Base-by-base conservation (phyloP, 1,139 yeast genomes). In the Lodderomyces metapsilosis region DNA sequence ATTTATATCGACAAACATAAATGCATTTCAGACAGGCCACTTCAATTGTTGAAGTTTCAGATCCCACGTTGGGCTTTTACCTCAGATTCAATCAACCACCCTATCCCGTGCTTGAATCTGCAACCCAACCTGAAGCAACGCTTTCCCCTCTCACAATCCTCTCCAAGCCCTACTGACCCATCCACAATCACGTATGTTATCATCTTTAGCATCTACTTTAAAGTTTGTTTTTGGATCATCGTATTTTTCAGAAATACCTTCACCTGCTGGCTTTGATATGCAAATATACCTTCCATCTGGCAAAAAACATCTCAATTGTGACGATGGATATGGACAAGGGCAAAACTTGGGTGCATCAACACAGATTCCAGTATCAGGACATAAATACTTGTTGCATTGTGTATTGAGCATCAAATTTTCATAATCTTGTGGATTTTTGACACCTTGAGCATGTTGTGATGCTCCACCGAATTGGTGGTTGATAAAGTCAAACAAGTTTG, bases 261-360 rank as follows among this genome's bases (percentile, higher is more conserved):
- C 66, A 7, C 78, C 81, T 25, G 94, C 82, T 0, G 92, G 91
- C 51, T 81, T 82, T 12, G 94, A 84, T 39, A 92, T 84, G 60
- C 98, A 92, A 11, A 89, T 71, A 55, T 69, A 84, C 43, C 77
- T 72, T 18, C 79, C 75, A 46, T 78, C 81, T 0, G 97, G 95
- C 40, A 88, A 67, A 5, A 74, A 61, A 59, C 98, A 92, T 54
- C 88, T 83, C 48, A 86, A 58, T 59, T 92, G 96, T 1, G 95
- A 83, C 41, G 81, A 79, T 1, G 96, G 92, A 57, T 78, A 91
- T 8, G 88, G 89, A 60, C 98, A 92, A 1, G 98, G 96, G 59
- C 98, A 92, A 43, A 83, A 83, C 18, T 73, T 57, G 1, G 89
- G 80, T 2, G 64, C 58, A 6, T 74, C 72, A 0, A 87, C 98